These are phyloP conservation scores for Xylariaceae sp. DNA, from an alignment of 2,329 filamentous ascomycete genomes.

Conservation along the genomic window DNA sequence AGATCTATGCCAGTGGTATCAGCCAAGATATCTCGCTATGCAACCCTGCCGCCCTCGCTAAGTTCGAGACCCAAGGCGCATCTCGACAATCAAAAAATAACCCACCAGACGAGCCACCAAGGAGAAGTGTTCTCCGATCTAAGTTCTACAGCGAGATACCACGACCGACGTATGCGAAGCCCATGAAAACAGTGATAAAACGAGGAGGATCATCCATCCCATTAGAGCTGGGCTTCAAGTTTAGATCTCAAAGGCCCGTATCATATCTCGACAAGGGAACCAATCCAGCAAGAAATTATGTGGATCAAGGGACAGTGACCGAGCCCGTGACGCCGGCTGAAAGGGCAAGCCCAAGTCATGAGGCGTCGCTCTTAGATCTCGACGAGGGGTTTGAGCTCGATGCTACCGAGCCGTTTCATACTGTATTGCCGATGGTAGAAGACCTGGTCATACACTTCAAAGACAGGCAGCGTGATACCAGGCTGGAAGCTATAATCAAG, in stretches of 20 bases:
- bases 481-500: conserved; percentile 45
- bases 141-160: conserved; percentile 20
- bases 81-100: background rate
- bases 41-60: conserved; percentile 12
- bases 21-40: conserved; percentile 26
- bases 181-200: conserved; percentile 21
- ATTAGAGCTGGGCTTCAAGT: conserved; percentile 16
- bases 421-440: conserved; percentile 51
- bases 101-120: background rate
- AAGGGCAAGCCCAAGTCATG: conserved; percentile 36
- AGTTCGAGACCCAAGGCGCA: background rate
- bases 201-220: conserved; percentile 21
- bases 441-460: conserved; percentile 55
- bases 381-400: conserved; percentile 15
- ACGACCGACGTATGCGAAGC: conserved; percentile 18
- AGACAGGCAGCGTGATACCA: conserved; percentile 37
- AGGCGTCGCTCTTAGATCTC: conserved; percentile 8
- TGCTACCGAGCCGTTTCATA: conserved; percentile 30
- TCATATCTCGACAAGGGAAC: conserved; percentile 19
- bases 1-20: conserved; percentile 21
- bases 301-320: conserved; percentile 18
- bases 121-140: conserved; percentile 16
- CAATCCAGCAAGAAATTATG: conserved; percentile 24
- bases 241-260: conserved; percentile 8
- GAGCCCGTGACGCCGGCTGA: conserved; percentile 35